These are phyloP conservation scores for Yarrowia keelungensis DNA, from an alignment of 805 yeast species.

Conservation along the genomic window DNA sequence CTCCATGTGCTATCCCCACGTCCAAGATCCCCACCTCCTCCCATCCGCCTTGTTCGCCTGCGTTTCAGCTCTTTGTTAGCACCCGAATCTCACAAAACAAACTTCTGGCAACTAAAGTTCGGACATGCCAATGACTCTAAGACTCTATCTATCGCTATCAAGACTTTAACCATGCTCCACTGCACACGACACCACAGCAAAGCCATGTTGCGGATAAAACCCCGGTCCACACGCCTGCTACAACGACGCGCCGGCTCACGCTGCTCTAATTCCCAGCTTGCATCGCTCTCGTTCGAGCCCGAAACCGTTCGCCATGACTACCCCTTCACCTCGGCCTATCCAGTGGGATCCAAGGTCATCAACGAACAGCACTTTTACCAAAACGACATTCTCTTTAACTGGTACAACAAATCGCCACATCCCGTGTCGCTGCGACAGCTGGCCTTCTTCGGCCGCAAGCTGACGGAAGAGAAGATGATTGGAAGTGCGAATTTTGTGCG, in stretches of 20 bases:
- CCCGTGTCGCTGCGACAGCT: conserved; percentile 90
- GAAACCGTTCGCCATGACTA: conserved; percentile 24
- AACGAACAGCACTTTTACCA: conserved; percentile 86
- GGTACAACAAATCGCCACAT: conserved; percentile 73
- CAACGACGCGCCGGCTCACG: conserved; percentile 2
- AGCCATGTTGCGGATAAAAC: conserved; percentile 19
- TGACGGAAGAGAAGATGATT: conserved; percentile 78
- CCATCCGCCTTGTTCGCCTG: conserved; percentile 29
- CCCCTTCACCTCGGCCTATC: conserved; percentile 44
- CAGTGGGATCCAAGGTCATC: conserved; percentile 54
- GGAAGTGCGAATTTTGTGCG: conserved; percentile 89
- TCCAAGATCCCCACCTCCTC: conserved; percentile 18
- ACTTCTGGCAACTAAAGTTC: conserved; percentile 9
- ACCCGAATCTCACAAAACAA: neutral
- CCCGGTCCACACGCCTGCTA: neutral
- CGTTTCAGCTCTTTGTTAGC: conserved; percentile 20
- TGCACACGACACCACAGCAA: conserved; percentile 34
- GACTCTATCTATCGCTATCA: conserved; percentile 35
- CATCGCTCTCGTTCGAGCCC: conserved; percentile 35
- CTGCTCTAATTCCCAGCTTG: conserved; percentile 23
- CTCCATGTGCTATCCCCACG: conserved; percentile 19
- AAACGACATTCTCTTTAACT: conserved; percentile 68
- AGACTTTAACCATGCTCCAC: conserved; percentile 32
- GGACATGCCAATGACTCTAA: conserved; percentile 35
- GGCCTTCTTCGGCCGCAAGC: conserved; percentile 83